Evolutionary conservation across 805 yeast genomes (phyloP), one percentile per base, ranked within the genome.

Genomic region (Myxozyma vanderwaltii): DNA sequence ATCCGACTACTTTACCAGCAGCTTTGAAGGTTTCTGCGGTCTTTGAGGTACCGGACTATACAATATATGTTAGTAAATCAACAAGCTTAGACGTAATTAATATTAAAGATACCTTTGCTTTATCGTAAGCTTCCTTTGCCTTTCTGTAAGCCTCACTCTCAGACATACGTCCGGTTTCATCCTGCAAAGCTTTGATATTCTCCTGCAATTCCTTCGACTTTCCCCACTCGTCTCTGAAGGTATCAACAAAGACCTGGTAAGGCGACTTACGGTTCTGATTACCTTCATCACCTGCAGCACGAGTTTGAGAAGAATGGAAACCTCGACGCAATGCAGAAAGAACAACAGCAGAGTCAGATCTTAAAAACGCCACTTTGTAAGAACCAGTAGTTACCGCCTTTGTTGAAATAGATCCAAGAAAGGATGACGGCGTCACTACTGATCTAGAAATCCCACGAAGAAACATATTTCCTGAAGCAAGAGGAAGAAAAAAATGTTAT

Each of bases 1-100:
- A 86, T 55, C 97, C 98, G 36, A 94, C 90, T 40, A 85, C 92
- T 68, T 88, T 89, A n/a, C 97, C 97, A 4, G 98, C 94, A 75
- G 88, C 88, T 69, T 84, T 82, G 56, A 89, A 82, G 44, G 90
- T 86, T 71, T 88, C 83, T 13, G 88, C 85, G 5, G 86, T 81
- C 39, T 88, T 88, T 19, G 89, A 80, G 4, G 76, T 50, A 19
- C 81, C 54, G 33, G 54, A 31, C 51, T 24, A 39, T 12, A 21
- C 7, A 6, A 12, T 1, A 5, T 29, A 45, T 43, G 41, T 33
- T 17, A 36, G 24, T 15, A 23, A 2, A 2, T 27, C 7, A 24
- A 15, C 13, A 19, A 41, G 12, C 1, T n/a, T 13, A 5, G 21
- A 21, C 27, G 13, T 15, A 44, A 23, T 21, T 2, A 1, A 21